Evolutionary conservation across 495 filamentous ascomycete genomes (phyloP).

Genomic region (Bacidia gigantensis): DNA sequence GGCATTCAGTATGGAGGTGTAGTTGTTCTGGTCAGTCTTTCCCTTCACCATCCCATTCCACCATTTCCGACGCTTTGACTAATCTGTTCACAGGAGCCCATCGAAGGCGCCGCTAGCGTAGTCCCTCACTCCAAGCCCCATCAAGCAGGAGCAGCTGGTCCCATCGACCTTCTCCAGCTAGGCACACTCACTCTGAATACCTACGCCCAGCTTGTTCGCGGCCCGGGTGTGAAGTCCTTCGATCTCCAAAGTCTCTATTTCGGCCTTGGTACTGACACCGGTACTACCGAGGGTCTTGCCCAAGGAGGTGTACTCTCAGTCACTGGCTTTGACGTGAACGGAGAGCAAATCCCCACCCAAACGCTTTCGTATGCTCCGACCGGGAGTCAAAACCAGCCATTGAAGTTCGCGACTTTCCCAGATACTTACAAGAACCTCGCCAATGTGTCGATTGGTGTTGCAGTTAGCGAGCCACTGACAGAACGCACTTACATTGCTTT

Average conservation of each 20-base stretch:
- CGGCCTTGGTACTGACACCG: constrained; percentile 5
- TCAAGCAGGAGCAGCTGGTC: not conserved
- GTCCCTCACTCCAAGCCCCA: constrained; percentile 4
- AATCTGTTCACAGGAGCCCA: not conserved
- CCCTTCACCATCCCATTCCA: not conserved
- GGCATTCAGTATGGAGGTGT: constrained; percentile 1
- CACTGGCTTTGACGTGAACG: constrained; percentile 1
- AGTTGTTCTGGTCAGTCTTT: constrained; percentile 1
- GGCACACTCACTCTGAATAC: constrained; percentile 1
- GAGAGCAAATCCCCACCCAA: not conserved
- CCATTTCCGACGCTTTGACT: not conserved
- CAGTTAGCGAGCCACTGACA: not conserved
- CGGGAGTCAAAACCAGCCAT: not conserved
- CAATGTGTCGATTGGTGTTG: constrained; percentile 4
- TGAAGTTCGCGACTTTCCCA: not conserved
- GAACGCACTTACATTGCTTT: constrained; percentile 1
- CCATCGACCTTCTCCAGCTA: constrained; percentile 4
- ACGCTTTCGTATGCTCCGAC: not conserved
- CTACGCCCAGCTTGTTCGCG: constrained; percentile 2
- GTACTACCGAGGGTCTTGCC: not conserved
- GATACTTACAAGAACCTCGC: not conserved
- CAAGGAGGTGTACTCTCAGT: not conserved
- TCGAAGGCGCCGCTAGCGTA: constrained; percentile 3
- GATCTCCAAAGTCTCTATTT: constrained; percentile 1
- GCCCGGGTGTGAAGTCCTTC: constrained; percentile 3